Evolutionary conservation across 805 yeast genomes (phyloP).

Genomic region (Lipomyces lipofer): DNA sequence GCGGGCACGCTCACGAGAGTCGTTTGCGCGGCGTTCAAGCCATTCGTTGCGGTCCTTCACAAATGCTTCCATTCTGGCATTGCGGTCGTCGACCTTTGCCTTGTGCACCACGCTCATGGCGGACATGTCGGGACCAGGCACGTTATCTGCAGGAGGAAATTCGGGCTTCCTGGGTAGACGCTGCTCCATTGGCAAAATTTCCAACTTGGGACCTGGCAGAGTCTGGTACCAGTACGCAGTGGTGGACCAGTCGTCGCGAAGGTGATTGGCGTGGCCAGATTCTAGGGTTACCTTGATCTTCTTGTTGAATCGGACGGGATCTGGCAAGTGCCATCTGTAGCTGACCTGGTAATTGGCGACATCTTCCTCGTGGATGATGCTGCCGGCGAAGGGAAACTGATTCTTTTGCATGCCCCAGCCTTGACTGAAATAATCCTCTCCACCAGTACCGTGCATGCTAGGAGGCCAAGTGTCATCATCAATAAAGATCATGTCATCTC

Average conservation of each 20-base stretch:
- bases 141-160: background rate
- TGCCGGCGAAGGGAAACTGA: background rate
- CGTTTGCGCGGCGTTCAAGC: no score
- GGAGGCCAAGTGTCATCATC: background rate
- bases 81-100: no score
- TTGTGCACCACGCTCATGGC: no score
- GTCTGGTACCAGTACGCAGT: no score
- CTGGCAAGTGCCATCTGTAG: background rate
- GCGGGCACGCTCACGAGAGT: background rate
- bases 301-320: background rate
- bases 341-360: background rate
- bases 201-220: no score
- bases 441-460: background rate
- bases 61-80: no score
- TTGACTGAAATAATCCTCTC: background rate
- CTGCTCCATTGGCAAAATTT: no score
- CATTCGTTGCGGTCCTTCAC: no score
- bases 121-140: background rate
- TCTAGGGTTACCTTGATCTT: no score
- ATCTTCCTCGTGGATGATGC: background rate
- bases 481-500: background rate
- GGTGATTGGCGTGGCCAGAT: no score
- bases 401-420: background rate
- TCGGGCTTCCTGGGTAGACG: no score
- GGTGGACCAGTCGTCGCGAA: no score